These are phyloP conservation scores for Camellia lanceoleosa DNA, from an alignment of 148 eudicot genomes.

Conservation along the genomic window DNA sequence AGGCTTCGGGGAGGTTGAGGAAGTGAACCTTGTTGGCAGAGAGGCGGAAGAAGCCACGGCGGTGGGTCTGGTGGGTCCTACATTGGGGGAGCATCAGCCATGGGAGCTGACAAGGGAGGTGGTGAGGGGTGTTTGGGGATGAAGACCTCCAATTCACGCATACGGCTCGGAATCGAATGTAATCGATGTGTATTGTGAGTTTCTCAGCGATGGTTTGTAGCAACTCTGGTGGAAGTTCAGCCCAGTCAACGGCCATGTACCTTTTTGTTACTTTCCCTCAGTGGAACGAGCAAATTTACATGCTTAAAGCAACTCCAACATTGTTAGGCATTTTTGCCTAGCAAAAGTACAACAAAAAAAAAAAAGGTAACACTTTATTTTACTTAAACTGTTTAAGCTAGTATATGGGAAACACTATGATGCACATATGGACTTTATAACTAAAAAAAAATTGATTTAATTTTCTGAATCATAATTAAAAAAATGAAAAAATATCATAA, in stretches of 20 bases:
- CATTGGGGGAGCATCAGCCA: constrained; percentile 63
- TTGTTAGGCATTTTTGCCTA: too few relatives aligned
- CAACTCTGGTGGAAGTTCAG: constrained; percentile 59
- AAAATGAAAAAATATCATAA: too few relatives aligned
- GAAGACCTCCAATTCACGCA: constrained; percentile 47
- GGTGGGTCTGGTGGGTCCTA: constrained; percentile 15
- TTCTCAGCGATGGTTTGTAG: constrained; percentile 34
- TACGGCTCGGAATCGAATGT: constrained; percentile 62
- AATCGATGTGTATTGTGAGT: constrained; percentile 39
- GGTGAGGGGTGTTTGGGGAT: constrained; percentile 27
- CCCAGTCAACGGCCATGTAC: constrained; percentile 42
- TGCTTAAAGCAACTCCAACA: too few relatives aligned
- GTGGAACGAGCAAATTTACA: too few relatives aligned
- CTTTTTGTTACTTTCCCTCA: not conserved
- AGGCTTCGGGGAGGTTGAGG: constrained; percentile 38
- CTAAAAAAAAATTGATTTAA: too few relatives aligned
- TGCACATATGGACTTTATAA: too few relatives aligned
- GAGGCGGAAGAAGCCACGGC: constrained; percentile 42
- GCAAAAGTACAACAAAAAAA: too few relatives aligned
- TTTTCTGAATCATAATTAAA: too few relatives aligned
- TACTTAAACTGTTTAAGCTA: too few relatives aligned
- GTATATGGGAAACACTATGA: too few relatives aligned
- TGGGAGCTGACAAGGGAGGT: constrained; percentile 59
- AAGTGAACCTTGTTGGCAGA: constrained; percentile 31
- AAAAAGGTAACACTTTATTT: too few relatives aligned